Conservation (phyloP, 805 yeast genomes). For the Ogataea nonfermentans region DNA sequence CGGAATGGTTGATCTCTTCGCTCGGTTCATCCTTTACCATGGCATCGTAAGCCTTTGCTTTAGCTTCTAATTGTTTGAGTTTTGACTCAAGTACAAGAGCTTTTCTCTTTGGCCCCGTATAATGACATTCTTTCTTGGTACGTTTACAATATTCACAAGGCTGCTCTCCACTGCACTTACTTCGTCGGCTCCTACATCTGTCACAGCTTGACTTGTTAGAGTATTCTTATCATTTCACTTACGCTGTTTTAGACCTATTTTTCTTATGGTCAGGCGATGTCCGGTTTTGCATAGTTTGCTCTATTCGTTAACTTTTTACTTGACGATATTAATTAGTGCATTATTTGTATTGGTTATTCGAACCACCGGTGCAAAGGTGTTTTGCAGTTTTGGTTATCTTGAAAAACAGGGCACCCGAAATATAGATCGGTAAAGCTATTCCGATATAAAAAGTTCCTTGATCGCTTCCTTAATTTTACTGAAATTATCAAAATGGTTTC, state of each 20-base stretch:
- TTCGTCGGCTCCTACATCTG: conserved; percentile 6
- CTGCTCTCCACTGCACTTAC: conserved; percentile 3
- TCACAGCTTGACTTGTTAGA: conserved; percentile 3
- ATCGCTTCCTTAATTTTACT: neutral
- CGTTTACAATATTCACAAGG: conserved; percentile 5
- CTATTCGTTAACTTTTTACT: no score
- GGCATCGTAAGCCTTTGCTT: conserved; percentile 4
- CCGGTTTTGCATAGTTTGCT: no score
- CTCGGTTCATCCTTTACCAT: neutral
- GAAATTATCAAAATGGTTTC: conserved; percentile 8
- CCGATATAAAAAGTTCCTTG: neutral
- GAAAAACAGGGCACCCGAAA: no score
- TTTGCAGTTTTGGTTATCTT: neutral
- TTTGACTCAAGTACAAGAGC: conserved; percentile 2
- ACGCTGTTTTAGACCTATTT: conserved; percentile 2
- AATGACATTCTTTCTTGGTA: conserved; percentile 2
- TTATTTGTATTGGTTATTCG: no score
- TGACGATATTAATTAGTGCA: no score
- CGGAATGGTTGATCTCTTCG: conserved; percentile 1
- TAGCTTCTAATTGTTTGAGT: conserved; percentile 3
- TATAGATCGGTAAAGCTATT: neutral
- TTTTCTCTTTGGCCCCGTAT: conserved; percentile 3
- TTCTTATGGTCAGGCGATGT: no score
- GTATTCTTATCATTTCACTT: neutral
- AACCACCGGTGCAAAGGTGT: no score